Evolutionary conservation across 1,284 basidiomycete genomes (phyloP), one percentile per base, ranked within the genome.

Genomic region (Lentinula novae-zelandiae): DNA sequence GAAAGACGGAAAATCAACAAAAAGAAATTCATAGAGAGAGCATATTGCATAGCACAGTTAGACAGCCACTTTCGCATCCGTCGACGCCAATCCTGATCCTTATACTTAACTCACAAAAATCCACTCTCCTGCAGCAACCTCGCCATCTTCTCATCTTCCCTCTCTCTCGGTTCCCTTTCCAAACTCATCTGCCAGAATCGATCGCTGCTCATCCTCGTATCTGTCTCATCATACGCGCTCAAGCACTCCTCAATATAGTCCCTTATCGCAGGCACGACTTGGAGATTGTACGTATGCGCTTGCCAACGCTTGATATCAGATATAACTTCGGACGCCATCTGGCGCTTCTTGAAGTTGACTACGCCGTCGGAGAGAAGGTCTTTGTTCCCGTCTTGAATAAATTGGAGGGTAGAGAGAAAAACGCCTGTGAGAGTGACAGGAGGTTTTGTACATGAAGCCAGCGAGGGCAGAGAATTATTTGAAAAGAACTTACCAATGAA

Each of bases 351-450:
- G 77, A 99, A 99, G 76, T 99, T 98, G 78, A 99, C 90, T 66
- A 98, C 80, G 64, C 86, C 82, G 34, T 87, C 90, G 22, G 87
- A 84, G 5, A 93, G 76, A 62, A 85, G 86, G 76, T 99, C 94
- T 60, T 93, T 90, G 71, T 96, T 96, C n/a, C 96, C 97, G 70
- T 99, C 97, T 73, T 98, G 95, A 72, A 98, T 97, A 75, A 99
- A 98, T 3, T 95, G 96, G 61, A 99, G 80, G 27, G 93, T 94
- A 3, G 96, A 95, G 17, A 99, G 83, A 78, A 97, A 98, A 60
- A 98, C 93, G 67, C 96, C 95, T 38, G 36, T 38, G 36, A 12
- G 7, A 53, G 8, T 17, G 58, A 33, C 36, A 56, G 64, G 17
- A 46, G 12, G 17, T 42, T 6, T n/a, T 6, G 1, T 12, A 8